Percentiles rank a stretch among this genome's conserved stretches.
Evolutionary conservation across 2,329 filamentous ascomycete species (phyloP).

Genomic region (Leptographium galeiforme): DNA sequence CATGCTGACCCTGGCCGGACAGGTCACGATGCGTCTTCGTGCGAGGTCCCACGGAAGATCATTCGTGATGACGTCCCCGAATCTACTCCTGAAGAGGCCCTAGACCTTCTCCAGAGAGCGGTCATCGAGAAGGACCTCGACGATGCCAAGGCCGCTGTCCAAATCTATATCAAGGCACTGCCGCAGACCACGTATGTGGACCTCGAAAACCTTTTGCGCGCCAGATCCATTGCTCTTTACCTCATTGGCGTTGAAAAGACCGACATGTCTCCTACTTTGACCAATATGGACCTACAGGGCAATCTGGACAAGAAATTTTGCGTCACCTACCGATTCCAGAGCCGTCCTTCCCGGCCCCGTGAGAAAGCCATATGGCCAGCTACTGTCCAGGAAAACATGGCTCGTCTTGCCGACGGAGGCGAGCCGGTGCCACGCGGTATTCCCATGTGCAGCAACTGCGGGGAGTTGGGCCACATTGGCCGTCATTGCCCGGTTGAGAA

Average conservation of each 20-base stretch:
- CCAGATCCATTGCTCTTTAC: slow-evolving; percentile 38
- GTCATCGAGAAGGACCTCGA: slow-evolving; percentile 43
- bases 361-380: slow-evolving; percentile 49
- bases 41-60: slow-evolving; percentile 45
- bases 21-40: slow-evolving; percentile 44
- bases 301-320: slow-evolving; percentile 51
- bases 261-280: slow-evolving; percentile 38
- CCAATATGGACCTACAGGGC: slow-evolving; percentile 61
- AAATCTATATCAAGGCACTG: slow-evolving; percentile 47
- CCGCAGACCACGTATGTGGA: slow-evolving; percentile 45
- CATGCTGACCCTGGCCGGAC: neutral
- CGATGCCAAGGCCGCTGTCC: slow-evolving; percentile 44
- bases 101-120: slow-evolving; percentile 40
- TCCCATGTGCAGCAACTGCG: slow-evolving; percentile 50
- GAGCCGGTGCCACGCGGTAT: slow-evolving; percentile 46
- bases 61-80: slow-evolving; percentile 37
- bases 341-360: slow-evolving; percentile 42
- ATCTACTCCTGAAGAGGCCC: slow-evolving; percentile 40
- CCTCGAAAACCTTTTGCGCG: slow-evolving; percentile 47
- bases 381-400: slow-evolving; percentile 43
- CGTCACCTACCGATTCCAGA: slow-evolving; percentile 47
- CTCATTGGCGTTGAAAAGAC: slow-evolving; percentile 50
- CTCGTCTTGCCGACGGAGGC: slow-evolving; percentile 52
- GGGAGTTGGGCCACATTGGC: slow-evolving; percentile 47
- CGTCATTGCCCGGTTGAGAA: slow-evolving; percentile 48